Evolutionary conservation across 768 basidiomycete genomes (phyloP), one percentile per base, ranked within the genome.

Genomic region (Austroboletus eburneus): DNA sequence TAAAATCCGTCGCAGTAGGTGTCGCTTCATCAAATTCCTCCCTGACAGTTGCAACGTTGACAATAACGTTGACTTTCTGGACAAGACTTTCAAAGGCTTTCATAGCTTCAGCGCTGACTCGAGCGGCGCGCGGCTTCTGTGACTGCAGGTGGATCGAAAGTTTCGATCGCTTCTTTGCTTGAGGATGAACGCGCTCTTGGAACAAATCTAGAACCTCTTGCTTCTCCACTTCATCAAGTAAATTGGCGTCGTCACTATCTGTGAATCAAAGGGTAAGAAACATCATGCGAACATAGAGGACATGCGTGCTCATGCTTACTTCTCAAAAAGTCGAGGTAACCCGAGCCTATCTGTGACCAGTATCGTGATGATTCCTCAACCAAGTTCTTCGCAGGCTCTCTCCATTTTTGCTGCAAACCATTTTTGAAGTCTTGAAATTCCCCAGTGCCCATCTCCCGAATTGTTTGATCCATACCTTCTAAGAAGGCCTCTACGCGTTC

Each of bases 401-500:
- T 69, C 83, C 88, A 89, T 57, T 83, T 85, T 61, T 81, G 81
- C 63, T 87, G 80, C 50, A 98, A 65, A 18, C 88, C 80, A 34
- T 64, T 69, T 66, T 85, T 87, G 61, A 97, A 91, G 56, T 86
- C 82, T 18, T 74, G 68, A 58, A 97, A 93, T 55, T 87, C 83
- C 22, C 75, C 83, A 6, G 77, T 72, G 5, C 64, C 63, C 87
- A 97, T 89, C 6, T 72, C 74, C 58, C 77, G 77, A 13, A 99
- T 69, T 43, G 72, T 77, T 24, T 62, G 66, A 57, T 80, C 80
- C 83, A 93, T 87, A 43, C 72, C 71, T 38, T 80, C 76, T 49
- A 98, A 71, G 73, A 97, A 98, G 3, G 82, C 80, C 45, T 98
- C 92, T 13, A 98, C 85, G 20, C 95, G 83, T 44, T 76, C 72